Percentiles rank a stretch among this genome's conserved stretches.
Evolutionary conservation across 2,329 filamentous ascomycete genomes (phyloP).

Genomic region (Rutstroemia sp.): DNA sequence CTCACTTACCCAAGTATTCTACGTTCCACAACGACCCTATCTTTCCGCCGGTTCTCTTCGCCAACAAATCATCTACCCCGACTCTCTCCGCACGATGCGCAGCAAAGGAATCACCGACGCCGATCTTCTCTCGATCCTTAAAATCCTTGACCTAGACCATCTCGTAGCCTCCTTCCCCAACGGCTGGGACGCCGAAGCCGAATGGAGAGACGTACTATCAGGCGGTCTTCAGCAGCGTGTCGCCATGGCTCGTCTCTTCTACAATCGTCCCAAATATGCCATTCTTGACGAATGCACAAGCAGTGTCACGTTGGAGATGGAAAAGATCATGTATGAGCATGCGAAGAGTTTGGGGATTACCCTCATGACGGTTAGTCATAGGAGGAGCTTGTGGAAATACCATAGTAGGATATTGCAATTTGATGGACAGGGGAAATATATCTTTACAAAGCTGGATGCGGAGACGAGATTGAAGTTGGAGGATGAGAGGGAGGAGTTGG

Average conservation of each 20-base stretch:
- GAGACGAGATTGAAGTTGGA: conserved; percentile 78
- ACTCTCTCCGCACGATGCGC: conserved; percentile 80
- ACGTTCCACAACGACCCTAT: conserved; percentile 94
- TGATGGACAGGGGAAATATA: conserved; percentile 84
- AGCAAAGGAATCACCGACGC: conserved; percentile 74
- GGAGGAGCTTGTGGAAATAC: conserved; percentile 92
- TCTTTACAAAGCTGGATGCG: conserved; percentile 86
- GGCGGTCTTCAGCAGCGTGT: conserved; percentile 92
- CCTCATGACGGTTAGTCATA: conserved; percentile 92
- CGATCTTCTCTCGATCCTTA: conserved; percentile 70
- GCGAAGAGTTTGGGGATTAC: conserved; percentile 89
- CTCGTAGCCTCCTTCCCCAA: conserved; percentile 68
- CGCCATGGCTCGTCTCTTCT: conserved; percentile 92
- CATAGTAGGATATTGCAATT: conserved; percentile 93
- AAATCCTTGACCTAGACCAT: conserved; percentile 72
- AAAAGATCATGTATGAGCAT: conserved; percentile 94
- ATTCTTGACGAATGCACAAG: conserved; percentile 97
- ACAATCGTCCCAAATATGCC: conserved; percentile 85
- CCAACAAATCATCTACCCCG: conserved; percentile 95
- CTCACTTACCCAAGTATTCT: conserved; percentile 89
- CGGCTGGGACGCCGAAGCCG: conserved; percentile 89
- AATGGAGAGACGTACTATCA: conserved; percentile 92
- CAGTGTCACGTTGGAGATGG: conserved; percentile 88
- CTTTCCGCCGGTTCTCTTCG: conserved; percentile 85
- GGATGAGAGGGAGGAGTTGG: conserved; percentile 93